phyloP scores from a whole-genome alignment of 2,329 filamentous ascomycete genomes.

The Sarocladium oryzae region DNA sequence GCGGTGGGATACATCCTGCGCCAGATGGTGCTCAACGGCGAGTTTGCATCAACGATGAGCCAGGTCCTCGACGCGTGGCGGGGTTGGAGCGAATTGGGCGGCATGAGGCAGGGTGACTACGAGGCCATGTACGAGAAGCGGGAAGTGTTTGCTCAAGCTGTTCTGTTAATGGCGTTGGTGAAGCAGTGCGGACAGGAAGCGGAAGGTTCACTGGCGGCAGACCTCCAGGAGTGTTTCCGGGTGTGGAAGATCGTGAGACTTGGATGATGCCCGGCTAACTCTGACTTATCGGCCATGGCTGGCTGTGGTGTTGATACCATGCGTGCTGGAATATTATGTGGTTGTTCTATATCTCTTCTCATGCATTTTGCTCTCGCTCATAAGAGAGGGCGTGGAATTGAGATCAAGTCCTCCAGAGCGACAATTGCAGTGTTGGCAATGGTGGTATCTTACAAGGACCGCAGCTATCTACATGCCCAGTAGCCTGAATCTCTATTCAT shows the following conservation, averaged over 20 bases:
- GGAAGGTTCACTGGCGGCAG: slow-evolving; percentile 42
- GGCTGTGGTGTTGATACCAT: no score
- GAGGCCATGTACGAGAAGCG: slow-evolving; percentile 30
- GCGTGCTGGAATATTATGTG: no score
- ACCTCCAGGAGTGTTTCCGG: slow-evolving; percentile 48
- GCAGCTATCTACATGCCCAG: no score
- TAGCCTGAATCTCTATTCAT: no score
- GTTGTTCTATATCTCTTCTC: no score
- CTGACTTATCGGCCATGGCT: no score
- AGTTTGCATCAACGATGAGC: slow-evolving; percentile 34
- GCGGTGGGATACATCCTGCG: slow-evolving; percentile 41
- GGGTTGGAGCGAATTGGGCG: slow-evolving; percentile 47
- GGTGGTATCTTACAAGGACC: no score
- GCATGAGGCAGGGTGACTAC: slow-evolving; percentile 43
- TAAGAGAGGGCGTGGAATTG: no score
- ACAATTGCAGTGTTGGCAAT: no score
- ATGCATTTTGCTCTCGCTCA: no score
- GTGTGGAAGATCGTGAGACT: slow-evolving; percentile 48
- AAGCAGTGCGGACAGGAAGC: slow-evolving; percentile 36
- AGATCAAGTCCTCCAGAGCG: no score
- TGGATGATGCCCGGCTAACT: slow-evolving; percentile 29
- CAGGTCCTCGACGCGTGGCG: slow-evolving; percentile 46
- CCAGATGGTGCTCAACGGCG: slow-evolving; percentile 44
- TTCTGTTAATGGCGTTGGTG: slow-evolving; percentile 41
- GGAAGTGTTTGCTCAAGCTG: slow-evolving; percentile 40